These are phyloP conservation scores for Globisporangium abappressorium DNA, from an alignment of 352 stramenopile genomes.

Conservation along the genomic window DNA sequence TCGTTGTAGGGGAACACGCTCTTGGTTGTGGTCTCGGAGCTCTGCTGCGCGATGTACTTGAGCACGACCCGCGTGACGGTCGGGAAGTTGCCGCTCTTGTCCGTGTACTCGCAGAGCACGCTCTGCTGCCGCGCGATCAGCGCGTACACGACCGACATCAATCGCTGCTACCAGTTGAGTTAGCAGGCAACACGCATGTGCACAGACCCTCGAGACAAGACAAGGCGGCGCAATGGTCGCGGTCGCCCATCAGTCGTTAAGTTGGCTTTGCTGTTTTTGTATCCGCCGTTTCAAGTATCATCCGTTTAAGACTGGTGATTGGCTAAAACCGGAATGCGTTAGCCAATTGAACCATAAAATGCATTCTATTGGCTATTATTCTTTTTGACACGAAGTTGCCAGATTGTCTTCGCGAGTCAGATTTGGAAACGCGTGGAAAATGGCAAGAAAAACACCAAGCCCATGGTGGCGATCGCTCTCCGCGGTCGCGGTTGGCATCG, in stretches of 20 bases:
- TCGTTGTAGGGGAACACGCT: slow-evolving; percentile 79
- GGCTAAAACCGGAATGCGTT: neutral
- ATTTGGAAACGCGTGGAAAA: neutral
- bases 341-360: neutral
- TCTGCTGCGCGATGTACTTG: slow-evolving; percentile 64
- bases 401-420: slow-evolving; percentile 1
- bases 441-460: neutral
- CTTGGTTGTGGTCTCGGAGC: slow-evolving; percentile 25
- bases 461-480: slow-evolving; percentile 1
- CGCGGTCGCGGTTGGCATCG: neutral
- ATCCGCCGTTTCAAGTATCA: slow-evolving; percentile 10
- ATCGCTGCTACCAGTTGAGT: slow-evolving; percentile 5
- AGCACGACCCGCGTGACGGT: slow-evolving; percentile 73
- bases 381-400: neutral
- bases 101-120: slow-evolving; percentile 78
- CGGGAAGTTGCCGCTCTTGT: slow-evolving; percentile 72
- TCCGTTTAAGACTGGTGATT: neutral
- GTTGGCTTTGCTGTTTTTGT: neutral
- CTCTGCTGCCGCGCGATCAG: slow-evolving; percentile 69
- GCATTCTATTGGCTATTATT: neutral
- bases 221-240: slow-evolving; percentile 11
- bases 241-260: slow-evolving; percentile 4
- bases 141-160: slow-evolving; percentile 79
- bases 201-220: neutral
- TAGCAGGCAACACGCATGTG: slow-evolving; percentile 11